Evolutionary conservation across 2,329 filamentous ascomycete species (phyloP).

Genomic region (Beauveria medogensis): DNA sequence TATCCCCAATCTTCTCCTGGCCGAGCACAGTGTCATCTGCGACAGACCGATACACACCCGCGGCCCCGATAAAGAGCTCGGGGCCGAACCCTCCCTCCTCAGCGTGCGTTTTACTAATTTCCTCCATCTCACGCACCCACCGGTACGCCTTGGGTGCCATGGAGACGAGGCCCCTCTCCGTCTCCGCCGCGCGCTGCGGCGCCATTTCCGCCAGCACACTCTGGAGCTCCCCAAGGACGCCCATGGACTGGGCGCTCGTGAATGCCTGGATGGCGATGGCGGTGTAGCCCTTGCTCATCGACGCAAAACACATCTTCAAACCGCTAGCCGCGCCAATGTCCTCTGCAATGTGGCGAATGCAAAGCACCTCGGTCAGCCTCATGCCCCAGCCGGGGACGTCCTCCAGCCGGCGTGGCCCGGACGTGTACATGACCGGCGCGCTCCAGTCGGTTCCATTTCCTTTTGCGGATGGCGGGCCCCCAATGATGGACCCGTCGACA

Average conservation of each 20-base stretch:
- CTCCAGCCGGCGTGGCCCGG: slow-evolving; percentile 36
- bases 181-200: slow-evolving; percentile 37
- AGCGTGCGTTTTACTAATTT: slow-evolving; percentile 60
- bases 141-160: slow-evolving; percentile 71
- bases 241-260: slow-evolving; percentile 57
- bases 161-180: slow-evolving; percentile 41
- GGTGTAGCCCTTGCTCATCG: slow-evolving; percentile 55
- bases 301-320: slow-evolving; percentile 60
- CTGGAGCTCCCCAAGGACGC: slow-evolving; percentile 52
- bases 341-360: slow-evolving; percentile 39
- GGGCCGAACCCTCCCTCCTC: slow-evolving; percentile 55
- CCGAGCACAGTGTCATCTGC: slow-evolving; percentile 55
- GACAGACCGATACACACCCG: slow-evolving; percentile 52
- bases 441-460: slow-evolving; percentile 25
- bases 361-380: slow-evolving; percentile 35
- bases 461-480: slow-evolving; percentile 38
- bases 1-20: slow-evolving; percentile 46
- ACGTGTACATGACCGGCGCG: slow-evolving; percentile 37
- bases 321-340: slow-evolving; percentile 49
- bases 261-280: slow-evolving; percentile 64
- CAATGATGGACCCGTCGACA: slow-evolving; percentile 53
- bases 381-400: slow-evolving; percentile 28
- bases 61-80: slow-evolving; percentile 50
- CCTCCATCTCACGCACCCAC: slow-evolving; percentile 71
- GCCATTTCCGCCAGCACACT: slow-evolving; percentile 43